These are phyloP conservation scores for Henckelia pumila DNA, from an alignment of 257 asterid genomes.

Conservation along the genomic window DNA sequence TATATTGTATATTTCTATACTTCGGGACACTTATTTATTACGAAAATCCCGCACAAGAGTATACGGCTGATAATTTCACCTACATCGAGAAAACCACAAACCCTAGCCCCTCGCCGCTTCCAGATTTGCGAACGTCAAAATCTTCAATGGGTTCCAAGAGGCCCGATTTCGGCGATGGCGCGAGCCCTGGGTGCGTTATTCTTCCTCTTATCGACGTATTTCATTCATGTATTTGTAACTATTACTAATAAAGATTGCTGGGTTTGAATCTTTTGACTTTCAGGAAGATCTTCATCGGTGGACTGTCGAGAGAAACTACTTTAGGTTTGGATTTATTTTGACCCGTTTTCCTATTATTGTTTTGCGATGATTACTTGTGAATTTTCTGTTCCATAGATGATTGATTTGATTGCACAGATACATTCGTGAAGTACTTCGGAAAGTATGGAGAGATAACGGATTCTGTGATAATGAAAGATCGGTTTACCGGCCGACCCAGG, in stretches of 20 bases:
- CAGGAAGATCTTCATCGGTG: slow-evolving; percentile 94
- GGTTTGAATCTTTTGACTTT: slow-evolving; percentile 11
- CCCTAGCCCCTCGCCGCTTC: slow-evolving; percentile 37
- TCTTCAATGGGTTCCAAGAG: slow-evolving; percentile 70
- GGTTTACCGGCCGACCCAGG: slow-evolving; percentile 88
- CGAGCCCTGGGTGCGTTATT: slow-evolving; percentile 80
- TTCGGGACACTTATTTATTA: too few relatives aligned
- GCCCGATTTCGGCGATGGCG: slow-evolving; percentile 85
- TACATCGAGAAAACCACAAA: slow-evolving; percentile 38
- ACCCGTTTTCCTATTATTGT: background rate
- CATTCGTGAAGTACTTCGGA: slow-evolving; percentile 89
- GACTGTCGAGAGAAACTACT: slow-evolving; percentile 81
- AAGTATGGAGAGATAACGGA: slow-evolving; percentile 95
- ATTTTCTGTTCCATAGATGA: background rate
- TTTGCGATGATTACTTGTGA: background rate
- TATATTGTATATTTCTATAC: too few relatives aligned
- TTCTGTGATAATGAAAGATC: slow-evolving; percentile 93
- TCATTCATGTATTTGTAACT: background rate
- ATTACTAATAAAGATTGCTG: slow-evolving; percentile 10
- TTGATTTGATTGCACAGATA: slow-evolving; percentile 38
- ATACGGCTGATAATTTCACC: too few relatives aligned
- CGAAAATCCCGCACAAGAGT: background rate
- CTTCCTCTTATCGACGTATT: background rate
- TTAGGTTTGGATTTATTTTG: slow-evolving; percentile 44
- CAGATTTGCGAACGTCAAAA: slow-evolving; percentile 39